These are phyloP conservation scores for Hanseniaspora valbyensis DNA, from an alignment of 805 yeast genomes.

Conservation along the genomic window DNA sequence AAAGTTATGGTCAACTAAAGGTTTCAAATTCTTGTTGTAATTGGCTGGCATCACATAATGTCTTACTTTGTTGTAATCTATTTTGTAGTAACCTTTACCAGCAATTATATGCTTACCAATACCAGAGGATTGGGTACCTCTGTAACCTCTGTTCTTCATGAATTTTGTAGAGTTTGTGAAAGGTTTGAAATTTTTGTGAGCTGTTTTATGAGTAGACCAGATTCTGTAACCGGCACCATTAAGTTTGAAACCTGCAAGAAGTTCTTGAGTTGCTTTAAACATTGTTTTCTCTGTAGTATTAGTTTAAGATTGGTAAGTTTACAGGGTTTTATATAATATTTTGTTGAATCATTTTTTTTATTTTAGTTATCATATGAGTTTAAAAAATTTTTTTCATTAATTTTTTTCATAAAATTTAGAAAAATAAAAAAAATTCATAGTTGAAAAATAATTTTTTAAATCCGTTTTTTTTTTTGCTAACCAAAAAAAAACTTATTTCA, in stretches of 20 bases:
- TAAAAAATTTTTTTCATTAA: not conserved
- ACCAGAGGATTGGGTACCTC: conserved; percentile 94
- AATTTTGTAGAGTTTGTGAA: conserved; percentile 73
- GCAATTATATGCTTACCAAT: conserved; percentile 59
- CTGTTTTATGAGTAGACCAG: conserved; percentile 12
- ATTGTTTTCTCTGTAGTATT: not conserved
- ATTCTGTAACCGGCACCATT: conserved; percentile 13
- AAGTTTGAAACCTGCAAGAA: conserved; percentile 13
- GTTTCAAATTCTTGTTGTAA: conserved; percentile 42
- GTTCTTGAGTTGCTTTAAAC: conserved; percentile 6
- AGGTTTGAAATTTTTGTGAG: conserved; percentile 14
- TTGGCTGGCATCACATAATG: conserved; percentile 72
- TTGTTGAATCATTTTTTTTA: not conserved
- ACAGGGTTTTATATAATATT: not conserved
- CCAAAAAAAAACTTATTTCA: no score
- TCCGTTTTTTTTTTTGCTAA: conserved; percentile 1
- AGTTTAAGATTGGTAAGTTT: no score
- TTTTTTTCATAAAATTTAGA: not conserved
- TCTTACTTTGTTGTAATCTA: conserved; percentile 77
- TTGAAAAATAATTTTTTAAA: not conserved
- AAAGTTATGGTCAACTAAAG: conserved; percentile 66
- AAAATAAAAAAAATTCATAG: not conserved
- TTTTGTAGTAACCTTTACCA: conserved; percentile 57
- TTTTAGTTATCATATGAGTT: not conserved
- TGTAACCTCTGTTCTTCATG: conserved; percentile 88